These are phyloP conservation scores for Candida gorgasii DNA, from an alignment of 805 yeast genomes.

Conservation along the genomic window DNA sequence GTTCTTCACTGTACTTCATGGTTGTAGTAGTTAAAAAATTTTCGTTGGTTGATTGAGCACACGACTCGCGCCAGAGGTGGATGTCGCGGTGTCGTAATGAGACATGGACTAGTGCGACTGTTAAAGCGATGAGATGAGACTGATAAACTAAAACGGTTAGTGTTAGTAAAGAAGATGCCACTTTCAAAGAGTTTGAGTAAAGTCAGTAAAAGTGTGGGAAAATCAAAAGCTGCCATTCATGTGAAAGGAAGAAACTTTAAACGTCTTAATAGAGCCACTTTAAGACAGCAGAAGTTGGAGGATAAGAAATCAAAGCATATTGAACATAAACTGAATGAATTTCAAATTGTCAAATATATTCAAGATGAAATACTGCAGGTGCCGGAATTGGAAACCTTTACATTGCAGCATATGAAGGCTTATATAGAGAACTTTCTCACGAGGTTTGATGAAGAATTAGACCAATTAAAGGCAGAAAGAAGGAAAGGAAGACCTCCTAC, in stretches of 20 bases:
- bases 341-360: conserved; percentile 58
- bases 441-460: conserved; percentile 76
- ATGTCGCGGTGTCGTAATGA: neutral
- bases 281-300: conserved; percentile 73
- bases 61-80: neutral
- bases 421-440: conserved; percentile 63
- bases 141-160: too few relatives aligned
- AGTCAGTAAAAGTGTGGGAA: conserved; percentile 59
- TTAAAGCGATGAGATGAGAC: neutral
- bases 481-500: conserved; percentile 88
- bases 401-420: conserved; percentile 57
- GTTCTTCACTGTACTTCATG: conserved; percentile 72
- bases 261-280: conserved; percentile 80
- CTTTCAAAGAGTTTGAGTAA: conserved; percentile 65
- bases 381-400: conserved; percentile 35
- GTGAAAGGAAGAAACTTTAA: conserved; percentile 89
- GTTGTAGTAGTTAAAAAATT: conserved; percentile 11
- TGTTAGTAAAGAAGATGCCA: conserved; percentile 49
- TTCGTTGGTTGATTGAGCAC: neutral
- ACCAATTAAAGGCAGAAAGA: conserved; percentile 58
- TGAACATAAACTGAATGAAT: conserved; percentile 61
- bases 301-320: conserved; percentile 56
- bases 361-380: conserved; percentile 33
- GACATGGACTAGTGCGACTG: neutral
- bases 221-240: conserved; percentile 63